Conservation (phyloP, 2,329 filamentous ascomycete genomes). For the Curvularia verruculosa region DNA sequence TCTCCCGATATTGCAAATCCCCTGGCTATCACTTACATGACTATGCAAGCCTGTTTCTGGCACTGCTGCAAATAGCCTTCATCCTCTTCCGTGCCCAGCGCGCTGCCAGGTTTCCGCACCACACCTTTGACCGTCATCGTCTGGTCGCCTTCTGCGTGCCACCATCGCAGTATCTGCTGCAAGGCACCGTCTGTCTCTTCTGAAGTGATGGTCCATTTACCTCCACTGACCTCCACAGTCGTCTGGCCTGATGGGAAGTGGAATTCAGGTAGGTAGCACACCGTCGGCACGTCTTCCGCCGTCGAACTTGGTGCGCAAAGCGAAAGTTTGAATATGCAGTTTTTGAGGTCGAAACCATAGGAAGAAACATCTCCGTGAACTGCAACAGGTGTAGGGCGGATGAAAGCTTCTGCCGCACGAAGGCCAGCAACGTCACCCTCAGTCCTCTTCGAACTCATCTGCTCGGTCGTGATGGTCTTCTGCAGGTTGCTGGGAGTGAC, state of each 20-base stretch:
- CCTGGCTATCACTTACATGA: conserved; percentile 47
- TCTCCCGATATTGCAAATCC: conserved; percentile 1
- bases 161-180: conserved; percentile 85
- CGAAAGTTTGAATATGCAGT: conserved; percentile 76
- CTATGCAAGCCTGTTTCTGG: conserved; percentile 51
- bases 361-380: conserved; percentile 73
- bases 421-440: conserved; percentile 61
- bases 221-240: conserved; percentile 76
- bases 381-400: conserved; percentile 80
- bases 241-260: conserved; percentile 83
- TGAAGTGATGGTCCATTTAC: conserved; percentile 84
- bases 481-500: conserved; percentile 80
- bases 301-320: conserved; percentile 67
- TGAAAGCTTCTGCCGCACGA: conserved; percentile 89
- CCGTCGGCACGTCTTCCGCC: conserved; percentile 71
- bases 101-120: conserved; percentile 61
- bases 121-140: conserved; percentile 76
- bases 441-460: conserved; percentile 47
- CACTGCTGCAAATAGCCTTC: conserved; percentile 76
- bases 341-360: conserved; percentile 82
- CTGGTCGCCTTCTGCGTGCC: conserved; percentile 88
- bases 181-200: conserved; percentile 72
- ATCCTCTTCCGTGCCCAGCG: conserved; percentile 67
- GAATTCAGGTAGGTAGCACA: conserved; percentile 86
- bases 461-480: conserved; percentile 67